Base-by-base conservation (phyloP, 345 rosid species). In the Lepidium africanum region DNA sequence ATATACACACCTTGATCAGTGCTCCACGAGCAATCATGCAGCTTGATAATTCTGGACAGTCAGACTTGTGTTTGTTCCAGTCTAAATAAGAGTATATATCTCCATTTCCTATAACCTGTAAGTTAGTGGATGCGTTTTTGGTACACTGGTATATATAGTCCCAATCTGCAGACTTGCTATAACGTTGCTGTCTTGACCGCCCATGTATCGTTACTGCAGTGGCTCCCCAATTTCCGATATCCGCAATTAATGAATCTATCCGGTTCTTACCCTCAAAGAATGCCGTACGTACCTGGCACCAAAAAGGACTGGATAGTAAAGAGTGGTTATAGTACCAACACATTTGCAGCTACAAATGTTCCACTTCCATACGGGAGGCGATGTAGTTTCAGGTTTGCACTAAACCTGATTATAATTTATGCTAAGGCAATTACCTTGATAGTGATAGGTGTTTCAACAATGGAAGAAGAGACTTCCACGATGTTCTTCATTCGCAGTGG, bases 21-120 rank as follows among this genome's bases (percentile, higher is more conserved):
- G 93, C 97, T 60, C 97, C 97, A 63, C 97, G 91, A 70, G 97
- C 96, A 84, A 94, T 87, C 96, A 94, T 87, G 84, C 86, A 84
- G 30, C 92, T 72, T 56, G 91, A 73, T 58, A 94, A 87, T 81
- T 91, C 78, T 46, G 89, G 89, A 74, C 91, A 86, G 78, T 89
- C 90, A 61, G 83, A 77, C 68, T 71, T 80, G 78, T 79, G 96
- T 62, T 78, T 81, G 76, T 89, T 89, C 99, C 99, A 88, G 73
- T 89, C 97, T 65, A 78, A n/a, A 72, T 82, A 84, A 8, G 97
- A 89, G 72, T 75, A 89, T 42, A 89, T 73, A 78, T 87, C 99
- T 53, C 99, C 97, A 72, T 87, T 94, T 59, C 97, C 96, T 36
- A 91, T 59, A 59, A 89, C 95, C 81, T 86, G 96, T 61, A 87